Percentiles rank a stretch among this genome's conserved stretches.
phyloP scores from a whole-genome alignment of 2,329 filamentous ascomycete species.

The Zymoseptoria brevis region DNA sequence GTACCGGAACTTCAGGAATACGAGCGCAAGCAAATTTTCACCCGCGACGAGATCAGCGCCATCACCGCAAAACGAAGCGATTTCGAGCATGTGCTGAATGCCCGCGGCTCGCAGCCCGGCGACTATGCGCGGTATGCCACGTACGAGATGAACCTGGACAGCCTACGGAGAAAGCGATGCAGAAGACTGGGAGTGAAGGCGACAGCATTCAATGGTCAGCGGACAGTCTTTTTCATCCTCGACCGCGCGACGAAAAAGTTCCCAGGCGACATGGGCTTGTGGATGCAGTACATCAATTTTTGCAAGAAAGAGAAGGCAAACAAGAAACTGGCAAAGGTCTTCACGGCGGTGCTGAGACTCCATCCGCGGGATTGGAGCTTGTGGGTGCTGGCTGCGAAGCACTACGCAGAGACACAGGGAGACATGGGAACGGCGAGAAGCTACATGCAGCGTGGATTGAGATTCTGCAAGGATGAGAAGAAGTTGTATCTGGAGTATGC shows the following conservation, averaged over 20 bases:
- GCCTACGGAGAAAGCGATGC: slow-evolving; percentile 73
- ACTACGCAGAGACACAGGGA: slow-evolving; percentile 66
- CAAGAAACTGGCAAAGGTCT: slow-evolving; percentile 52
- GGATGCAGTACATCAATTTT: slow-evolving; percentile 85
- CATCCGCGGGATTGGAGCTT: slow-evolving; percentile 76
- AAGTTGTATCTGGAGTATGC: slow-evolving; percentile 84
- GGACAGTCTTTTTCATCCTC: slow-evolving; percentile 80
- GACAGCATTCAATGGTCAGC: slow-evolving; percentile 61
- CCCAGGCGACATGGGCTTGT: slow-evolving; percentile 69
- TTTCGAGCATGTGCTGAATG: slow-evolving; percentile 84
- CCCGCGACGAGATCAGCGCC: slow-evolving; percentile 77
- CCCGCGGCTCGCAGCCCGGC: slow-evolving; percentile 63
- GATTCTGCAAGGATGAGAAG: slow-evolving; percentile 73
- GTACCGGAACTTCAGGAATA: slow-evolving; percentile 89
- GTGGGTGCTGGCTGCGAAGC: slow-evolving; percentile 77
- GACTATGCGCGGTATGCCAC: slow-evolving; percentile 81
- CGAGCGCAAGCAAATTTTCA: slow-evolving; percentile 86
- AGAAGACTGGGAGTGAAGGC: slow-evolving; percentile 70
- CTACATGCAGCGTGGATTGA: slow-evolving; percentile 80
- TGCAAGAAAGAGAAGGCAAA: slow-evolving; percentile 58
- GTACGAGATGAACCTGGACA: slow-evolving; percentile 60
- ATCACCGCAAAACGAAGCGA: slow-evolving; percentile 87
- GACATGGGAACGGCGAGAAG: slow-evolving; percentile 81
- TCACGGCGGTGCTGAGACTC: slow-evolving; percentile 66
- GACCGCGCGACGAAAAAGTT: slow-evolving; percentile 81